phyloP scores from a whole-genome alignment of 352 stramenopile genomes.

The Globisporangium nunn region DNA sequence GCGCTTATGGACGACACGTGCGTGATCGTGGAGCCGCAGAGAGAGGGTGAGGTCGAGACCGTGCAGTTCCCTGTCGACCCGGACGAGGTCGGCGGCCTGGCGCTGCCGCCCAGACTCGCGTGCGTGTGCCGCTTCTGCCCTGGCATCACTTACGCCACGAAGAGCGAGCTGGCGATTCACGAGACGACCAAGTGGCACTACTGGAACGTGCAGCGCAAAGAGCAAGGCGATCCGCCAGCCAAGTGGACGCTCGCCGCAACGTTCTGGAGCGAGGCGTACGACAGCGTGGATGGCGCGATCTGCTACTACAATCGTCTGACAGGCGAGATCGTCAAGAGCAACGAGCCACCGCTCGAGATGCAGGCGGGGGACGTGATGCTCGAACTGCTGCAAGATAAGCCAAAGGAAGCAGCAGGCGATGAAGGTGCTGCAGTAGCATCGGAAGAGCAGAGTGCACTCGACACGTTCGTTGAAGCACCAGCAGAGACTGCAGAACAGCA shows the following conservation, averaged over 20 bases:
- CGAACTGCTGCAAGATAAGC: conserved; percentile 40
- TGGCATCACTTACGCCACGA: conserved; percentile 59
- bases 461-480: not conserved
- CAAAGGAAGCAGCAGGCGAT: conserved; percentile 24
- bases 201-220: conserved; percentile 53
- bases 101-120: conserved; percentile 34
- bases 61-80: conserved; percentile 47
- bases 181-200: conserved; percentile 75
- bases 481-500: not conserved
- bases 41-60: conserved; percentile 48
- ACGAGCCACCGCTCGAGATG: conserved; percentile 50
- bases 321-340: conserved; percentile 39
- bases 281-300: conserved; percentile 46
- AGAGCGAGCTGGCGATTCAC: conserved; percentile 44
- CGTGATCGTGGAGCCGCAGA: conserved; percentile 33
- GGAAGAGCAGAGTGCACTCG: not conserved
- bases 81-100: conserved; percentile 19
- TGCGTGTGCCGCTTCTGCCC: conserved; percentile 59
- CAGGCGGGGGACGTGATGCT: conserved; percentile 65
- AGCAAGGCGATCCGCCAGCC: conserved; percentile 22
- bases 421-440: conserved; percentile 11
- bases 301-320: conserved; percentile 76
- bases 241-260: conserved; percentile 52
- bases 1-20: conserved; percentile 51
- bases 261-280: conserved; percentile 75